Evolutionary conservation across 148 eudicot genomes (phyloP), one percentile per base, ranked within the genome.

Genomic region (Heliamphora exappendiculata): DNA sequence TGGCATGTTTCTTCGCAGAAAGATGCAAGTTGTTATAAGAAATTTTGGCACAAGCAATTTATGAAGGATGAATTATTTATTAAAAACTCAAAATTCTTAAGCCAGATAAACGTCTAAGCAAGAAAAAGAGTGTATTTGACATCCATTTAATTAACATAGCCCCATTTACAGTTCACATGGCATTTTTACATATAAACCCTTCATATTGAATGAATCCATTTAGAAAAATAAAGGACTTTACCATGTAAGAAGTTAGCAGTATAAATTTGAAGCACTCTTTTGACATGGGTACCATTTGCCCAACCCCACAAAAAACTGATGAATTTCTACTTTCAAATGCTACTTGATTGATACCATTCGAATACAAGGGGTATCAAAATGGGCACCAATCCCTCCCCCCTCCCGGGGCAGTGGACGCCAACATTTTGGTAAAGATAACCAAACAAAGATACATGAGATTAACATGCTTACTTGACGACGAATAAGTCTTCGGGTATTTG

Each of bases 381-480:
- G 29, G 14, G 41, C 28, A 42, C 53, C 22, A 16, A 53, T 10
- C 22, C 22, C 57, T 7, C 6, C 57, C 6, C 57, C 57, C 57
- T 1, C 57, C 2, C 22, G 5, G 22, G 3, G 5, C 2, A n/a
- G 22, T 4, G 22, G 10, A 17, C n/a, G n/a, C n/a, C n/a, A 17
- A 53, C 4, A 16, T 12, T 6, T 6, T 47, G 10, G 10, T 17
- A 53, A 53, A 20, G 4, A 53, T 2, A 54, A 54, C 4, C 22
- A 58, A 12, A 58, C 16, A 17, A 39, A 24, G 51, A 12, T 58
- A 60, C n/a, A 37, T 2, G 17, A 63, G 70, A 6, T 74, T 47
- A 37, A 70, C 67, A 74, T 63, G 68, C 90, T 87, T 89, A 95
- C 97, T 85, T 95, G 99, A 36, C 96, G 99, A 66, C 99, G 97